A percentile compares a stretch with the other conserved stretches of the same genome.
phyloP scores from a whole-genome alignment of 495 filamentous ascomycete species.

The Melanomma pulvis-pyrius region DNA sequence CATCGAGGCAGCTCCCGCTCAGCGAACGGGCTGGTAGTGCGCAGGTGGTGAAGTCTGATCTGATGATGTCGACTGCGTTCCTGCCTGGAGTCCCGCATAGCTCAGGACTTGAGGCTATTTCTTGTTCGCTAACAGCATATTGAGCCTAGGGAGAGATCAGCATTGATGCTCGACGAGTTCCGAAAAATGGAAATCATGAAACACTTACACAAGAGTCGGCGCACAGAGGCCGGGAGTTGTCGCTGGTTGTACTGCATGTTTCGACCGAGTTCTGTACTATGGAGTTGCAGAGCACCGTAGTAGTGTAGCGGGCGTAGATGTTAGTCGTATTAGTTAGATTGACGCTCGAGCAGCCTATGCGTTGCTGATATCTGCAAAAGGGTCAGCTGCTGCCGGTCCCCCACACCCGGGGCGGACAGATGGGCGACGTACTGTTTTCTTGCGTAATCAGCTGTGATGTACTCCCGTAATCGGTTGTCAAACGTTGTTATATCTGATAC shows the following conservation, averaged over 20 bases:
- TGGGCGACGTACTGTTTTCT: slow-evolving; percentile 66
- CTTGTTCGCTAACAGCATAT: slow-evolving; percentile 83
- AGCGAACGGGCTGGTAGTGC: slow-evolving; percentile 78
- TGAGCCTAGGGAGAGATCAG: slow-evolving; percentile 59
- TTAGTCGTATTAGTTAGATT: slow-evolving; percentile 78
- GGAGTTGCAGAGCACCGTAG: slow-evolving; percentile 88
- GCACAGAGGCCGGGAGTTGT: slow-evolving; percentile 76
- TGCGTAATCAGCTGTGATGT: slow-evolving; percentile 74
- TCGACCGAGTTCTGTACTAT: slow-evolving; percentile 87
- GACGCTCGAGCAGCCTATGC: slow-evolving; percentile 80
- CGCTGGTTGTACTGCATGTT: slow-evolving; percentile 66
- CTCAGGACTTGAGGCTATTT: slow-evolving; percentile 71
- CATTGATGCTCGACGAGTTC: slow-evolving; percentile 5
- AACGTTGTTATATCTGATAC: slow-evolving; percentile 78
- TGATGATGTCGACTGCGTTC: slow-evolving; percentile 74
- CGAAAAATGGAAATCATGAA: slow-evolving; percentile 13
- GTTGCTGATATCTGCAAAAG: slow-evolving; percentile 64
- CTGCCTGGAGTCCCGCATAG: slow-evolving; percentile 67
- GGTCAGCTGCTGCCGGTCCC: slow-evolving; percentile 22
- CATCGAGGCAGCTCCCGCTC: slow-evolving; percentile 72
- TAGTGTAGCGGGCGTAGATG: slow-evolving; percentile 93
- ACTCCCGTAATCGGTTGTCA: slow-evolving; percentile 72
- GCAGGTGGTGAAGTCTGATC: slow-evolving; percentile 91
- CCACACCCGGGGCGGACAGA: slow-evolving; percentile 9
- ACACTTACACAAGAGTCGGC: slow-evolving; percentile 82